phyloP scores from a whole-genome alignment of 352 stramenopile species.

The Phytophthora boehmeriae region DNA sequence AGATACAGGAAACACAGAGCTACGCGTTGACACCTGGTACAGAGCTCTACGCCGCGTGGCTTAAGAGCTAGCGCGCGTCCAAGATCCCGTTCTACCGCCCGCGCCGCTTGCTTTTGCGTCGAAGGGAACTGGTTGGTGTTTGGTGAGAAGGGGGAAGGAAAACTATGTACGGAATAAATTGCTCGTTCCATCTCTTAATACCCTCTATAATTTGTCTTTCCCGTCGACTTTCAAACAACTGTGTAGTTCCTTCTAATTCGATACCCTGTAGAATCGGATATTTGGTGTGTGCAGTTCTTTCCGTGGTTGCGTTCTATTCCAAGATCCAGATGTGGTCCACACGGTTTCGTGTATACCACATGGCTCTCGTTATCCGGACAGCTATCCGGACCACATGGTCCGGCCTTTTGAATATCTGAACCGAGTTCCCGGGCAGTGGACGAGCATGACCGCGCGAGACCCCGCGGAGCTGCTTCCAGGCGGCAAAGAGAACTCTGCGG shows the following conservation, averaged over 20 bases:
- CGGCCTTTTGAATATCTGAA: slow-evolving; percentile 56
- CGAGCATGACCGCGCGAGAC: slow-evolving; percentile 34
- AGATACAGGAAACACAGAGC: no score
- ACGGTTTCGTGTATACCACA: slow-evolving; percentile 11
- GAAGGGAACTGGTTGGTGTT: slow-evolving; percentile 26
- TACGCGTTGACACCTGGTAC: no score
- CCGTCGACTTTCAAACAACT: no score
- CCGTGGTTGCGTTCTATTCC: no score
- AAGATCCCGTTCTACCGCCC: neutral
- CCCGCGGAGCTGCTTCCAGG: slow-evolving; percentile 21
- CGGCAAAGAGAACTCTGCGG: slow-evolving; percentile 35
- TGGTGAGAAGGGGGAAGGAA: slow-evolving; percentile 8
- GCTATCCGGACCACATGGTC: no score
- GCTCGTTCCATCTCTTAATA: neutral
- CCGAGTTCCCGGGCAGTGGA: neutral
- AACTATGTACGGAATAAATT: neutral
- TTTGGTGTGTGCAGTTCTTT: no score
- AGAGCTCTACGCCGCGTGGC: no score
- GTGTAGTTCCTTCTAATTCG: no score
- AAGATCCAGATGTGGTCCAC: neutral
- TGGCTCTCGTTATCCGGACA: no score
- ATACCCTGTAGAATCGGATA: no score
- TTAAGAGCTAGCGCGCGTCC: no score
- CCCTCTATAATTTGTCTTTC: no score
- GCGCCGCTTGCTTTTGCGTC: neutral